Percentiles rank a stretch among this genome's conserved stretches.
phyloP scores from a whole-genome alignment of 352 stramenopile genomes.

The Phytophthora vignae region DNA sequence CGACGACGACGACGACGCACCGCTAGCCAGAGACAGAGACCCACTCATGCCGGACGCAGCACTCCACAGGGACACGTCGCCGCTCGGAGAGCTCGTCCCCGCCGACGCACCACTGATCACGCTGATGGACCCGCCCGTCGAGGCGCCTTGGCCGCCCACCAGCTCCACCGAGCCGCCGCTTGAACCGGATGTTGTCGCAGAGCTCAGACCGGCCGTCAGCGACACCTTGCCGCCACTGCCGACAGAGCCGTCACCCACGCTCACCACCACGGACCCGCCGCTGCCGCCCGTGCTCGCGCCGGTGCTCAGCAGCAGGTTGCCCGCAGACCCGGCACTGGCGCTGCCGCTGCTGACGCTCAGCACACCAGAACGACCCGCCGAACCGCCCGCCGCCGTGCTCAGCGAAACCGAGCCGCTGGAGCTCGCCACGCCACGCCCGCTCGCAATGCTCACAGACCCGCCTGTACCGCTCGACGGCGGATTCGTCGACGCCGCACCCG shows the following conservation, averaged over 20 bases:
- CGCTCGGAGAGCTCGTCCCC: not conserved
- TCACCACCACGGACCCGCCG: conserved; percentile 19
- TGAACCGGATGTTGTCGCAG: not conserved
- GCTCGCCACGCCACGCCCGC: conserved; percentile 23
- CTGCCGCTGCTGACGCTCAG: conserved; percentile 15
- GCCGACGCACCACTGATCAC: not conserved
- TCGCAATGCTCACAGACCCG: conserved; percentile 20
- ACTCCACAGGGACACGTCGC: conserved; percentile 14
- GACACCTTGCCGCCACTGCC: conserved; percentile 20
- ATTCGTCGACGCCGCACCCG: not conserved
- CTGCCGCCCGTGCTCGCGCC: conserved; percentile 14
- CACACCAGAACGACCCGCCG: conserved; percentile 11
- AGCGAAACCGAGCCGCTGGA: conserved; percentile 27
- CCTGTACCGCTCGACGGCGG: conserved; percentile 8
- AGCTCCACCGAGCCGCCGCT: conserved; percentile 14
- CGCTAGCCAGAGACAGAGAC: conserved; percentile 7
- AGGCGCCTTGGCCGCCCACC: conserved; percentile 4
- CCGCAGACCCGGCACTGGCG: conserved; percentile 14
- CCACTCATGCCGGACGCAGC: not conserved
- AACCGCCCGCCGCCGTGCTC: conserved; percentile 7
- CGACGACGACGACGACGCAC: conserved; percentile 11
- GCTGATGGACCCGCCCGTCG: conserved; percentile 2
- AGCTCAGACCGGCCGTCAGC: conserved; percentile 20
- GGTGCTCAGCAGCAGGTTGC: conserved; percentile 12
- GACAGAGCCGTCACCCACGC: conserved; percentile 14